Conservation (phyloP, 2,329 filamentous ascomycete species). For the Ophiostoma himal-ulmi region DNA sequence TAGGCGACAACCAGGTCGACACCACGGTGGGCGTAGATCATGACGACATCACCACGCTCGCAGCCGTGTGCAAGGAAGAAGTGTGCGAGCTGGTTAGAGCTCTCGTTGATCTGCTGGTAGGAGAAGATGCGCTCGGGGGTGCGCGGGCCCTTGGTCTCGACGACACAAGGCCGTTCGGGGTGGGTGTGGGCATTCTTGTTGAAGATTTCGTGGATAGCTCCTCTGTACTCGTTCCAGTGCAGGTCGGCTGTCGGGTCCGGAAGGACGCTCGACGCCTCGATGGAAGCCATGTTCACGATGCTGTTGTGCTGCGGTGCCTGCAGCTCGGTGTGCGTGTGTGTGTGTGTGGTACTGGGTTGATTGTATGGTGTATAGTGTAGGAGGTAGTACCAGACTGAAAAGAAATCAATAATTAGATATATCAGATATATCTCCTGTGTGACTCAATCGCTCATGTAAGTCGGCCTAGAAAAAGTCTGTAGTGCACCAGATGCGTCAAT, state of each 20-base stretch:
- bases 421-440: background rate
- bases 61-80: slow-evolving; percentile 69
- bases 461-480: background rate
- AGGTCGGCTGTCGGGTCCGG: slow-evolving; percentile 25
- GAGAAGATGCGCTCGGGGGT: slow-evolving; percentile 63
- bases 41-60: slow-evolving; percentile 77
- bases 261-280: slow-evolving; percentile 13
- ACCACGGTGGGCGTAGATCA: slow-evolving; percentile 80
- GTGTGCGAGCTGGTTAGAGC: slow-evolving; percentile 73
- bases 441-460: slow-evolving; percentile 12
- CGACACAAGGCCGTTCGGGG: slow-evolving; percentile 53
- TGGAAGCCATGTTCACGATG: slow-evolving; percentile 6
- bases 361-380: background rate
- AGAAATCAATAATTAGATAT: background rate
- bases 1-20: slow-evolving; percentile 63
- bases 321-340: background rate
- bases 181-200: slow-evolving; percentile 58
- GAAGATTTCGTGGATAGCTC: slow-evolving; percentile 65
- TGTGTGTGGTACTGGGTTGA: background rate
- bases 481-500: background rate
- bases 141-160: slow-evolving; percentile 43
- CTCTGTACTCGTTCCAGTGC: slow-evolving; percentile 24
- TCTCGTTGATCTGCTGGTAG: slow-evolving; percentile 81
- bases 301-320: slow-evolving; percentile 3
- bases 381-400: background rate